Percentiles rank a stretch among this genome's conserved stretches.
Evolutionary conservation across 2,329 filamentous ascomycete genomes (phyloP).

Genomic region (Dactylellina drechsleri): DNA sequence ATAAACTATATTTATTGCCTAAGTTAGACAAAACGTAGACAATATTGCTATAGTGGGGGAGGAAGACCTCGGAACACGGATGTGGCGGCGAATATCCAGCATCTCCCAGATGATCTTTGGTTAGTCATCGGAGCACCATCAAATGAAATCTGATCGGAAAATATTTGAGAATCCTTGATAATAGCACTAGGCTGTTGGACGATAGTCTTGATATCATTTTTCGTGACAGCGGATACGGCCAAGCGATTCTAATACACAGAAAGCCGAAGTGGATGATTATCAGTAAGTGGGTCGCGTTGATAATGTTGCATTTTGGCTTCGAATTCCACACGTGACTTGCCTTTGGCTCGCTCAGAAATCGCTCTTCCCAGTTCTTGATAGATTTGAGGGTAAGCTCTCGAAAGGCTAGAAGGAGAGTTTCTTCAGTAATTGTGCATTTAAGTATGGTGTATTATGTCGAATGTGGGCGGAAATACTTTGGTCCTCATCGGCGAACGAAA

Average conservation of each 20-base stretch:
- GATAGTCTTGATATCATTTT: conserved; percentile 57
- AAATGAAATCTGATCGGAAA: conserved; percentile 82
- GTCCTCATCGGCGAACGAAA: conserved; percentile 53
- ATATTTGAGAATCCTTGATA: conserved; percentile 78
- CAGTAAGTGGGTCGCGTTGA: conserved; percentile 10
- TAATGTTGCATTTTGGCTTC: conserved; percentile 3
- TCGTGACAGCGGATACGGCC: conserved; percentile 57
- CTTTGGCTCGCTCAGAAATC: conserved; percentile 57
- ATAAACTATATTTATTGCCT: conserved; percentile 65
- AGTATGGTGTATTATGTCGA: background rate
- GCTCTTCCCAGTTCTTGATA: conserved; percentile 57
- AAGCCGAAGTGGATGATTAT: background rate
- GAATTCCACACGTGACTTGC: conserved; percentile 25
- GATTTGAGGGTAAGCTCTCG: conserved; percentile 46
- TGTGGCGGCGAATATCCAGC: conserved; percentile 92
- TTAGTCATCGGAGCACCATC: conserved; percentile 87
- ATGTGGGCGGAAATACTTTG: conserved; percentile 13
- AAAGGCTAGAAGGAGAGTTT: conserved; percentile 1
- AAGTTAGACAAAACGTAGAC: too few relatives aligned
- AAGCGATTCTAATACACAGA: conserved; percentile 56
- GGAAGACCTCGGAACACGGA: conserved; percentile 77
- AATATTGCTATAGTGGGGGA: too few relatives aligned
- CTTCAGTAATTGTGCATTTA: background rate
- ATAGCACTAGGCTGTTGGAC: conserved; percentile 61
- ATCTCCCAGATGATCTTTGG: conserved; percentile 81